Percentiles rank a stretch among this genome's conserved stretches.
These are phyloP conservation scores for Colletotrichum sp. DNA, from an alignment of 2,329 filamentous ascomycete species.

Conservation along the genomic window DNA sequence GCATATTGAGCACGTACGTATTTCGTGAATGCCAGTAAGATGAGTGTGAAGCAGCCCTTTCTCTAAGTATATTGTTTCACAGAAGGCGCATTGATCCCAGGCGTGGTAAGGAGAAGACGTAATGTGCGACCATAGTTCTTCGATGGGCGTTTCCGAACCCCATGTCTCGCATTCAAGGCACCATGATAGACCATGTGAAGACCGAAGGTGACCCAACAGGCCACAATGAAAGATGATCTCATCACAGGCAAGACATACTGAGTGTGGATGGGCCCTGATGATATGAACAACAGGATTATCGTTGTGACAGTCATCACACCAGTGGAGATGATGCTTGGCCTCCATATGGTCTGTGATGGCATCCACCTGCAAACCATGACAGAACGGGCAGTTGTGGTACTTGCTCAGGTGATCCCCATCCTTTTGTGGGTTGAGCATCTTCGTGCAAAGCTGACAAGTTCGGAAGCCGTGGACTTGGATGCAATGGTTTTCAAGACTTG, in stretches of 20 bases:
- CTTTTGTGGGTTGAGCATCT: not conserved
- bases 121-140: not conserved
- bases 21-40: not conserved
- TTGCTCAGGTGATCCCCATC: not conserved
- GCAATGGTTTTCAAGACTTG: not conserved
- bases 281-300: not conserved
- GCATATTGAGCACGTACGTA: not conserved
- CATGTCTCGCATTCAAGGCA: not conserved
- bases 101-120: not conserved
- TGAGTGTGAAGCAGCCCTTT: not conserved
- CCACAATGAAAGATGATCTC: not conserved
- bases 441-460: not conserved
- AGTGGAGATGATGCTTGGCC: not conserved
- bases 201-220: not conserved
- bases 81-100: not conserved
- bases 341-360: not conserved
- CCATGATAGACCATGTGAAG: not conserved
- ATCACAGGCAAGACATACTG: not conserved
- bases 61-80: not conserved
- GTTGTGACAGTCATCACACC: not conserved
- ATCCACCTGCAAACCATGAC: not conserved
- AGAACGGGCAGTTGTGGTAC: not conserved
- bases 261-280: rapidly evolving
- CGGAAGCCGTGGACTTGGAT: not conserved
- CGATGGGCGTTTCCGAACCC: not conserved